Evolutionary conservation across 1,139 yeast genomes (phyloP).

Genomic region (Spathaspora sp.): DNA sequence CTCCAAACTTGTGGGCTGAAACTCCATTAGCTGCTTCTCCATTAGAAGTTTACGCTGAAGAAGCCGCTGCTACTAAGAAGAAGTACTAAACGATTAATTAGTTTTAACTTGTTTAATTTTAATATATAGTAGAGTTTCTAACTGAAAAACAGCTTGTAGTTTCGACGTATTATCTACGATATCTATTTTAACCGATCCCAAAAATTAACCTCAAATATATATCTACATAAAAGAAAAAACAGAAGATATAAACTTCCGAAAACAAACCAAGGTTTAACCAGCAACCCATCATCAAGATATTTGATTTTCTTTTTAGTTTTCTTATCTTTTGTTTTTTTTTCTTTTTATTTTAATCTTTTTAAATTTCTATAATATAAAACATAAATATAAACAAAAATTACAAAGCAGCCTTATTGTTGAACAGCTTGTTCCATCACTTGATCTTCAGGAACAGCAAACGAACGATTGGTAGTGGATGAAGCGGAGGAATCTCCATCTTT

Average conservation of each 20-base stretch:
- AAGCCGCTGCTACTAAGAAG: slow-evolving; percentile 75
- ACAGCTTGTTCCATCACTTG: slow-evolving; percentile 73
- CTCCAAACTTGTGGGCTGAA: slow-evolving; percentile 98
- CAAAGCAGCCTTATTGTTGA: slow-evolving; percentile 23
- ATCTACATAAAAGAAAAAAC: background rate
- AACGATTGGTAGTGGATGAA: slow-evolving; percentile 38
- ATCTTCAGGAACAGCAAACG: slow-evolving; percentile 77
- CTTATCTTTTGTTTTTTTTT: background rate
- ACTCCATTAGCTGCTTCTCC: slow-evolving; percentile 86
- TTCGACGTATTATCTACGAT: background rate
- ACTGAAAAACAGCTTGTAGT: background rate
- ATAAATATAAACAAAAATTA: slow-evolving; percentile 11
- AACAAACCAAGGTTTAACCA: background rate
- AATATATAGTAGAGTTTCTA: slow-evolving; percentile 3
- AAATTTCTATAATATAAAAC: slow-evolving; percentile 1
- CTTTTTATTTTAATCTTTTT: background rate
- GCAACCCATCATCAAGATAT: background rate
- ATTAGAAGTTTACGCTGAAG: slow-evolving; percentile 89
- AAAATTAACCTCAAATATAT: background rate
- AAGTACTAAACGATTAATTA: slow-evolving; percentile 47
- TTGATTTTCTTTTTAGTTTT: background rate
- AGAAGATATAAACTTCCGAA: background rate
- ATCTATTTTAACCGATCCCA: background rate
- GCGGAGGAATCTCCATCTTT: slow-evolving; percentile 26
- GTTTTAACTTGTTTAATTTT: slow-evolving; percentile 5